Evolutionary conservation across 352 stramenopile species (phyloP).

Genomic region (Globisporangium mamillatum): DNA sequence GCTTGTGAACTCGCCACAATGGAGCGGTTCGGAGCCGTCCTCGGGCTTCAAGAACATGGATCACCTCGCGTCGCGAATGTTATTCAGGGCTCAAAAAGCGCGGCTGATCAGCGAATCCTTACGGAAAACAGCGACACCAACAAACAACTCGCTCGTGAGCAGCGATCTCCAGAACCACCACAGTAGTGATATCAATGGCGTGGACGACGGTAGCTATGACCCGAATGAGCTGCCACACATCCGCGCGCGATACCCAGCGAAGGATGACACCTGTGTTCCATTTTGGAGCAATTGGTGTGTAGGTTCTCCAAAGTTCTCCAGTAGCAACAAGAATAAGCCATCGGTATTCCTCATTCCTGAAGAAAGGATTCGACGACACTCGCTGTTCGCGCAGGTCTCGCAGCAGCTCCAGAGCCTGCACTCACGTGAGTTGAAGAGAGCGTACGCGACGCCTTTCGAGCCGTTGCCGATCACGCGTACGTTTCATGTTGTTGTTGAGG

Average conservation of each 20-base stretch:
- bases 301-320: neutral
- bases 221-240: constrained; percentile 16
- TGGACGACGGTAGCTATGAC: constrained; percentile 8
- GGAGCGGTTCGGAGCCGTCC: constrained; percentile 22
- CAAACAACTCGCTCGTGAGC: constrained; percentile 3
- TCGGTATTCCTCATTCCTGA: neutral
- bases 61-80: constrained; percentile 16
- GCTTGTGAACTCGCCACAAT: constrained; percentile 27
- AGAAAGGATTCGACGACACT: neutral
- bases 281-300: constrained; percentile 7
- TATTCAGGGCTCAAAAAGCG: constrained; percentile 45
- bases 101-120: constrained; percentile 32
- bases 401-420: constrained; percentile 17
- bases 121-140: constrained; percentile 18
- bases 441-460: constrained; percentile 36
- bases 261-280: neutral
- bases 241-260: neutral
- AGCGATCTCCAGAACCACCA: neutral
- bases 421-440: constrained; percentile 27
- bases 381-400: constrained; percentile 19
- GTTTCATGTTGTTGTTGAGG: constrained; percentile 28
- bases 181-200: neutral
- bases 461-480: constrained; percentile 32
- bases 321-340: too few species aligned
- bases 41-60: constrained; percentile 16